Percentiles rank a stretch among this genome's conserved stretches.
These are phyloP conservation scores for Aspergillus thermomutatus DNA, from an alignment of 2,329 filamentous ascomycete species.

Conservation along the genomic window DNA sequence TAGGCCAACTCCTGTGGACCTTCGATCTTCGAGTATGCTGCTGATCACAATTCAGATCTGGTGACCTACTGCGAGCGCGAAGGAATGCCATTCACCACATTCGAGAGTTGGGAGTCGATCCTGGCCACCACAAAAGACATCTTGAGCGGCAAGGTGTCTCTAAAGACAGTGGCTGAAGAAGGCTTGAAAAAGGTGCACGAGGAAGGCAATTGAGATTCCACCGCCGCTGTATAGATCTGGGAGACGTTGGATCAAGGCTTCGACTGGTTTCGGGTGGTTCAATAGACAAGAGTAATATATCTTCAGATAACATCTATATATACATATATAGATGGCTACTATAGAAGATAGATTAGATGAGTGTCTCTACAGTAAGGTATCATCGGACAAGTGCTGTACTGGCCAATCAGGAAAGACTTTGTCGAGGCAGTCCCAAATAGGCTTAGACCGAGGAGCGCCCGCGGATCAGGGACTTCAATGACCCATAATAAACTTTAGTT, in stretches of 20 bases:
- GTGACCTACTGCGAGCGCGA: conserved; percentile 82
- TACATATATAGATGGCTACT: not conserved
- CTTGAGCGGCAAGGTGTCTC: conserved; percentile 65
- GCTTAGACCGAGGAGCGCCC: not conserved
- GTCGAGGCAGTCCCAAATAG: not conserved
- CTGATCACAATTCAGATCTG: conserved; percentile 59
- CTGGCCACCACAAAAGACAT: conserved; percentile 73
- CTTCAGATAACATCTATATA: not conserved
- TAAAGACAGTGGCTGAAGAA: conserved; percentile 64
- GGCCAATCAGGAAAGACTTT: not conserved
- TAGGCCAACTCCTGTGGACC: conserved; percentile 38
- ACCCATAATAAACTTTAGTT: not conserved
- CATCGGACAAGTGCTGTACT: not conserved
- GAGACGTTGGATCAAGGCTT: not conserved
- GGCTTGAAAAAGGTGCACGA: conserved; percentile 27
- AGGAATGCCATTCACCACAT: conserved; percentile 81
- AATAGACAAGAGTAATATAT: not conserved
- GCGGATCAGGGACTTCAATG: not conserved
- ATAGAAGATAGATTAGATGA: not conserved
- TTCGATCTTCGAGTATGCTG: not conserved
- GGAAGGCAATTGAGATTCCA: not conserved
- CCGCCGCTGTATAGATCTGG: not conserved
- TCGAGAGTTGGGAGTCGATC: conserved; percentile 80
- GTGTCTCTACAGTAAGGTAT: too few species aligned
- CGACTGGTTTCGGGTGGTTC: not conserved